Evolutionary conservation across 176 grass and related monocot genomes (phyloP).

Genomic region (Eleusine indica): DNA sequence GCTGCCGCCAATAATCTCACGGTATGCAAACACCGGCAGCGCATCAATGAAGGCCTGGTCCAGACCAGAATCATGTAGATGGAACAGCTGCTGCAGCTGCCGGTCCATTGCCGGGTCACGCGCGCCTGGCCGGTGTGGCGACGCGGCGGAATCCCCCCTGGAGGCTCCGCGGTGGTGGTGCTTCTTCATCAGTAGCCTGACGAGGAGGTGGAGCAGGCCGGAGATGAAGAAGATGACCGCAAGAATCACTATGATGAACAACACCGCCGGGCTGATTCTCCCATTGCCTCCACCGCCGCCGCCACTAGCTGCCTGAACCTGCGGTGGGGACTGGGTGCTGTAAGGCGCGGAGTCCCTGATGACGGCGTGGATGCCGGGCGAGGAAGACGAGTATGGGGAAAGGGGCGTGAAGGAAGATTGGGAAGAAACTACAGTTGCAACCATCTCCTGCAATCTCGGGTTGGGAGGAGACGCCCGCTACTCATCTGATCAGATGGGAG

Average conservation of each 20-base stretch:
- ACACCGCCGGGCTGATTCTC: constrained; percentile 64
- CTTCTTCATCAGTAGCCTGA: constrained; percentile 61
- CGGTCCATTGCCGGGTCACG: constrained; percentile 50
- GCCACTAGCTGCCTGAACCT: constrained; percentile 19
- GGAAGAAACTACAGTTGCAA: constrained; percentile 28
- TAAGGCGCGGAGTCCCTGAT: constrained; percentile 32
- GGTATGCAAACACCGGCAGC: constrained; percentile 66
- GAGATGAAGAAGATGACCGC: constrained; percentile 78
- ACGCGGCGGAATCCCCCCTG: constrained; percentile 5
- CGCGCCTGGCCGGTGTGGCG: constrained; percentile 16
- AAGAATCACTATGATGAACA: constrained; percentile 71
- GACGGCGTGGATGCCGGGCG: constrained; percentile 3
- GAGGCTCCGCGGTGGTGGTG: constrained; percentile 38
- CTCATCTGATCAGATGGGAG: constrained; percentile 34
- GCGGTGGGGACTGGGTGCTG: constrained; percentile 23
- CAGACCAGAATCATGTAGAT: constrained; percentile 70
- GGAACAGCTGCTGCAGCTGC: constrained; percentile 75
- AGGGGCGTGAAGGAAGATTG: constrained; percentile 24
- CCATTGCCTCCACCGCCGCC: constrained; percentile 21
- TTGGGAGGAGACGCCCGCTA: constrained; percentile 39
- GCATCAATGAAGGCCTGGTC: constrained; percentile 69
- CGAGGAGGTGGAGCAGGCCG: constrained; percentile 64
- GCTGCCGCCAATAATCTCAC: constrained; percentile 54
- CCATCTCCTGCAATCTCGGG: constrained; percentile 46
- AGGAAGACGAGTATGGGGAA: not conserved